Conservation (phyloP, 2,329 filamentous ascomycete species). For the Claviceps spartinae region DNA sequence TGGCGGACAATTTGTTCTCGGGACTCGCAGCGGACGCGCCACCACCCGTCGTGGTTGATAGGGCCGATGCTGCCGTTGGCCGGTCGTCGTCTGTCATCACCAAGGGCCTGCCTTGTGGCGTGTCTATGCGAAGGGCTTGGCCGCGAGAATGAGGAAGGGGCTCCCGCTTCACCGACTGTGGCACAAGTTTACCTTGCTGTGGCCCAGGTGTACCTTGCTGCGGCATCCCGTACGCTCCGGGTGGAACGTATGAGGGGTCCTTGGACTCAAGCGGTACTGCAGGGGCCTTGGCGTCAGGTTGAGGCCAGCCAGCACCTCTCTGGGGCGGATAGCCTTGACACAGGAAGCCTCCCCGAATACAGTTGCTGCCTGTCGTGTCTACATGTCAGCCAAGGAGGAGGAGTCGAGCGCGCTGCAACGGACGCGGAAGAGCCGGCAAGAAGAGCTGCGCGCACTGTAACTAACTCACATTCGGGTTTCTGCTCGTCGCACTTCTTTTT, state of each 20-base stretch:
- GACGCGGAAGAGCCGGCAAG: neutral
- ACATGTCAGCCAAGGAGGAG: neutral
- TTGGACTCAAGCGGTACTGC: conserved; percentile 74
- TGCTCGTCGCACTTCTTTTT: conserved; percentile 98
- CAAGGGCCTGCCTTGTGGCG: conserved; percentile 43
- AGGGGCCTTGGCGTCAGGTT: conserved; percentile 54
- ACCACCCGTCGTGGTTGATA: conserved; percentile 41
- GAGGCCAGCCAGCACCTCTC: conserved; percentile 59
- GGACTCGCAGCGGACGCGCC: conserved; percentile 42
- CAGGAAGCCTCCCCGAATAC: conserved; percentile 74
- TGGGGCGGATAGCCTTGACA: conserved; percentile 85
- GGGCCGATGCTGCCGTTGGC: conserved; percentile 43
- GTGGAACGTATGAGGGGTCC: conserved; percentile 50
- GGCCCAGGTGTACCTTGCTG: conserved; percentile 27
- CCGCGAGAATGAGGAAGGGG: conserved; percentile 46
- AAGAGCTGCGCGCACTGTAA: neutral
- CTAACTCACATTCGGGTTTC: conserved; percentile 72
- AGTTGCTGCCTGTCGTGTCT: conserved; percentile 58
- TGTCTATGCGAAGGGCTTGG: conserved; percentile 48
- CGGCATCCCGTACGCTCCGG: conserved; percentile 49
- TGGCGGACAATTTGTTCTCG: conserved; percentile 47
- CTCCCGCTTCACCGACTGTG: conserved; percentile 37
- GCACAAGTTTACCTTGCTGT: conserved; percentile 24
- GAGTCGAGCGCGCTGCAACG: neutral
- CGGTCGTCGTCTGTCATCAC: conserved; percentile 43